These are phyloP conservation scores for Phytophthora rubi DNA, from an alignment of 352 stramenopile genomes.

Conservation along the genomic window DNA sequence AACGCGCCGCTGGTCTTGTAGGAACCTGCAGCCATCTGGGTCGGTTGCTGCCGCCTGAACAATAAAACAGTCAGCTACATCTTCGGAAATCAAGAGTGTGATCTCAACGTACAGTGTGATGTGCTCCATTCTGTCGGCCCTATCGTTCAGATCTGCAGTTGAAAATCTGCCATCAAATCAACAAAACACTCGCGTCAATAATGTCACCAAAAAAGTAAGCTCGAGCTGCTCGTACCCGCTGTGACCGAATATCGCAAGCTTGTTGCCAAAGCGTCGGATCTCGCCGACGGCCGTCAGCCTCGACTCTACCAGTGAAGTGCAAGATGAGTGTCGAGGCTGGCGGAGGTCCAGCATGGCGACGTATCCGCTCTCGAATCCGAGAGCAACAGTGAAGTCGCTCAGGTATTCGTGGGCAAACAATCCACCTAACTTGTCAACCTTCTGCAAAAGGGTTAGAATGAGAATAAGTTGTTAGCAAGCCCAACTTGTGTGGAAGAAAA, in stretches of 20 bases:
- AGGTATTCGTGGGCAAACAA: constrained; percentile 82
- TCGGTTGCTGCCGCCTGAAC: constrained; percentile 28
- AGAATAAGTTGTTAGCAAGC: constrained; percentile 1
- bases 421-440: constrained; percentile 52
- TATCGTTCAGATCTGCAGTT: constrained; percentile 38
- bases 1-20: constrained; percentile 69
- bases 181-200: constrained; percentile 2
- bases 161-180: constrained; percentile 39
- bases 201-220: not conserved
- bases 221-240: constrained; percentile 51
- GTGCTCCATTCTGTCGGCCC: constrained; percentile 35
- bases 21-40: constrained; percentile 22
- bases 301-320: constrained; percentile 56
- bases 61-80: not conserved
- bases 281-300: constrained; percentile 61
- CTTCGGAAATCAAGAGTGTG: not conserved
- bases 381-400: constrained; percentile 50
- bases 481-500: no score
- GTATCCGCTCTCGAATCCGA: constrained; percentile 76
- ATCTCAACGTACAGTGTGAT: constrained; percentile 41
- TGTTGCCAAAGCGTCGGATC: constrained; percentile 59
- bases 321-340: constrained; percentile 54
- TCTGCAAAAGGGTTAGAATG: constrained; percentile 25
- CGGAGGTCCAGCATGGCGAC: constrained; percentile 70
- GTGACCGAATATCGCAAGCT: constrained; percentile 66